These are phyloP conservation scores for Alternaria burnsii DNA, from an alignment of 2,329 filamentous ascomycete genomes.

Conservation along the genomic window DNA sequence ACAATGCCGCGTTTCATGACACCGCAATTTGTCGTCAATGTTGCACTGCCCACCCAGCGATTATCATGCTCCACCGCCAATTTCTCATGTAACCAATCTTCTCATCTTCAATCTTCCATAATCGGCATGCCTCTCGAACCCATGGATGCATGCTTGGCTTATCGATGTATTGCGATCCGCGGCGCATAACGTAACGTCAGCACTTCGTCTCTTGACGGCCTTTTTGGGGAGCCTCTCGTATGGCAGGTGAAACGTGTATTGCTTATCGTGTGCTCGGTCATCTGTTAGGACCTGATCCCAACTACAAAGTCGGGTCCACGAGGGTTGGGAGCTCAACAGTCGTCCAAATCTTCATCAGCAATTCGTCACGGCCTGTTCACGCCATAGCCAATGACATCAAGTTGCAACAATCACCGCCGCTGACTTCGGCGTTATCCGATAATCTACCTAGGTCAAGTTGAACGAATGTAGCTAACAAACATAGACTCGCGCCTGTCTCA, in stretches of 20 bases:
- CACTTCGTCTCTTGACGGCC: not conserved
- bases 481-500: not conserved
- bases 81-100: conserved; percentile 12
- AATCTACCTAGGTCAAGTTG: not conserved
- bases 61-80: conserved; percentile 15
- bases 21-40: conserved; percentile 31
- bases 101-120: conserved; percentile 1
- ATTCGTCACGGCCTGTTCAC: not conserved
- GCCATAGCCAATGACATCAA: not conserved
- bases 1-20: conserved; percentile 34
- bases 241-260: conserved; percentile 3
- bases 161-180: conserved; percentile 8
- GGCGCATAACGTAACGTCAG: not conserved
- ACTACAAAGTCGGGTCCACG: not conserved
- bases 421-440: not conserved
- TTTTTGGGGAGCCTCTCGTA: not conserved
- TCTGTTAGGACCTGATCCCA: not conserved
- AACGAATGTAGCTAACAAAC: conserved; percentile 8
- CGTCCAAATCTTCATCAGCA: not conserved
- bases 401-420: not conserved
- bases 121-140: not conserved
- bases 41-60: conserved; percentile 21
- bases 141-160: not conserved
- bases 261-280: not conserved
- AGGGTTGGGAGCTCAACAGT: not conserved